Percentiles rank a stretch among this genome's conserved stretches.
phyloP scores from a whole-genome alignment of 2,329 filamentous ascomycete genomes.

The Aspergillus eucalypticola region DNA sequence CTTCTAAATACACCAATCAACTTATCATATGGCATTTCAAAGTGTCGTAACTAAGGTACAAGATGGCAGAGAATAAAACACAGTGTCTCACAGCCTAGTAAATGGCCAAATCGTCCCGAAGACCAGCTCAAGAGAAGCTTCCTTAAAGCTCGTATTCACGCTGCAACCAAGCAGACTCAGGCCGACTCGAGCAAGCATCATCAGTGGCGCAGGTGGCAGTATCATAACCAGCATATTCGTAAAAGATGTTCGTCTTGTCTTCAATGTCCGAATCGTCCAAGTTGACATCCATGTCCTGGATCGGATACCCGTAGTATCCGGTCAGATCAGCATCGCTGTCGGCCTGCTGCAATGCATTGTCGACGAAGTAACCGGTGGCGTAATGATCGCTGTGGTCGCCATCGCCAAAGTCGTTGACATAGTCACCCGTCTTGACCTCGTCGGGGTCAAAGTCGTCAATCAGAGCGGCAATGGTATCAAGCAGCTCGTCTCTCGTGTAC shows the following conservation, averaged over 20 bases:
- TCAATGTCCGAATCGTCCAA: constrained; percentile 1
- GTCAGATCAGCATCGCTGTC: not conserved
- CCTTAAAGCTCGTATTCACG: constrained; percentile 1
- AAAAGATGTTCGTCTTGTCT: constrained; percentile 13
- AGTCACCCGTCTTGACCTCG: constrained; percentile 20
- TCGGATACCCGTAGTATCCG: constrained; percentile 10
- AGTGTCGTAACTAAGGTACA: not conserved
- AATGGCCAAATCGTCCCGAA: not conserved
- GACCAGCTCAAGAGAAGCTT: not conserved
- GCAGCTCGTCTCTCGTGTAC: constrained; percentile 14
- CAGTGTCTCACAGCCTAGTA: not conserved
- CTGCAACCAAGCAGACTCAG: constrained; percentile 8
- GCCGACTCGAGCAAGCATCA: constrained; percentile 4
- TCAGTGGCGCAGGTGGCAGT: constrained; percentile 1
- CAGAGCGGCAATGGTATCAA: constrained; percentile 7
- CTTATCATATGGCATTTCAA: not conserved
- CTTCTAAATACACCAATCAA: not conserved
- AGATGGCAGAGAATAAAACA: not conserved
- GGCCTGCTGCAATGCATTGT: not conserved
- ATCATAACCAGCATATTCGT: constrained; percentile 11
- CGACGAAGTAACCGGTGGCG: constrained; percentile 14
- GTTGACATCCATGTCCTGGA: not conserved
- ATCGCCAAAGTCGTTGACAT: constrained; percentile 11
- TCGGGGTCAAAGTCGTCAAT: constrained; percentile 10
- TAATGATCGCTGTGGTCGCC: constrained; percentile 22